Evolutionary conservation across 148 eudicot species (phyloP), one percentile per base, ranked within the genome.

Genomic region (Rhododendron ovatum): DNA sequence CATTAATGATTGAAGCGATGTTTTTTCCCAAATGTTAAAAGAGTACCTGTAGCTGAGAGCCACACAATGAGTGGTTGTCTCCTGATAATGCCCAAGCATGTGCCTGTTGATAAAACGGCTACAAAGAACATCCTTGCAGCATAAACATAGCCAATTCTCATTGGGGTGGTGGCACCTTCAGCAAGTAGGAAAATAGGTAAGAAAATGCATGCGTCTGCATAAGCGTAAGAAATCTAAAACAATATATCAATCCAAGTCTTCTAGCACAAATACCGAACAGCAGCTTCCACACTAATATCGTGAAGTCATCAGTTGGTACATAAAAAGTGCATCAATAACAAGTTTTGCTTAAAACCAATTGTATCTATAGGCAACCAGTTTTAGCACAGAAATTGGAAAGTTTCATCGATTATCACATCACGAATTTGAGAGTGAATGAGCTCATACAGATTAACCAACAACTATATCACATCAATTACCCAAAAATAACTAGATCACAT

Each of bases 41-140:
- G n/a, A 11, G 33, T 88, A 96, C 98, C 99, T 95, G 94, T 89
- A 96, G 85, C 99, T 96, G n/a, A 96, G 94, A 1, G 96, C 99
- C 51, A 96, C 57, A 85, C 91, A 91, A 61, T 96, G 98, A 69
- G 89, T 87, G 71, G 90, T 86, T 33, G 74, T 89, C 77, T 91
- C 86, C 87, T 90, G 92, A 85, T 86, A 93, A 86, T 96, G 99
- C 89, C 93, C 93, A 11, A 96, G 93, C 99, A 96, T 96, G 85
- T 96, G 99, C 91, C 89, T 92, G 87, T 96, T 95, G 33, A 95
- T 91, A 86, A 95, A 96, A 43, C 99, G 97, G 89, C 99, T 94
- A 87, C 99, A 96, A 26, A 92, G 91, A 76, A 95, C 99, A 30
- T 92, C 96, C 88, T 95, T 95, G 84, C 99, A 96, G 90, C 89